Conservation (phyloP, 2,329 filamentous ascomycete species). For the Xylariales sp. region DNA sequence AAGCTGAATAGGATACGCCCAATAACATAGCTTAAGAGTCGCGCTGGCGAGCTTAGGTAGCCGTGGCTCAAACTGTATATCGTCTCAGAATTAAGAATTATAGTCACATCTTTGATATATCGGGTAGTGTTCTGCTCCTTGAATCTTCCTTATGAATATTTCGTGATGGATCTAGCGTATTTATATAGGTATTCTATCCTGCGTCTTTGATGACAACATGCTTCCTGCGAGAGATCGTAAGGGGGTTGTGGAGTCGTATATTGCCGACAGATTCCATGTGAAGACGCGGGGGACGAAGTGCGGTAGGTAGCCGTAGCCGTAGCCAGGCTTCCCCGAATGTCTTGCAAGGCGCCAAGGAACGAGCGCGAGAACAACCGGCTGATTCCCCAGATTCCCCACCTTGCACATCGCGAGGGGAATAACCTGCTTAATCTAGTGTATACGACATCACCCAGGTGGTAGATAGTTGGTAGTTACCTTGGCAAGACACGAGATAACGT, state of each 20-base stretch:
- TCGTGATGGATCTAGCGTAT: too few species aligned
- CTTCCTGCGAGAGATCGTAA: not conserved
- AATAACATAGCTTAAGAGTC: not conserved
- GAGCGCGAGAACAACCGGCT: conserved; percentile 4
- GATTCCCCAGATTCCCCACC: not conserved
- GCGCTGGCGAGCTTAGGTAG: not conserved
- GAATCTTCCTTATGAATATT: too few species aligned
- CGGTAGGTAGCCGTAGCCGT: not conserved
- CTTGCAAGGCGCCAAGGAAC: conserved; percentile 14
- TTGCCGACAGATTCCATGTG: conserved; percentile 18
- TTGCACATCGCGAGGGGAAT: not conserved
- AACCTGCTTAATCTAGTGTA: not conserved
- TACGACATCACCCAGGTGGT: not conserved
- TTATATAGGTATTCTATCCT: too few species aligned
- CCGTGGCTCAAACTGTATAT: too few species aligned
- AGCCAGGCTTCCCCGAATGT: conserved; percentile 19
- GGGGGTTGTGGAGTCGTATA: not conserved
- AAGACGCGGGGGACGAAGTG: conserved; percentile 10
- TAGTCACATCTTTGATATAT: not conserved
- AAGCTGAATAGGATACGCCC: not conserved
- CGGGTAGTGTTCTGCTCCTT: too few species aligned
- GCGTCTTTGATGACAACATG: too few species aligned
- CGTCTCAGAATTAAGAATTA: too few species aligned
- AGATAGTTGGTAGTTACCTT: not conserved
- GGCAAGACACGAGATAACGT: not conserved